These are phyloP conservation scores for Wickerhamomyces chambardii DNA, from an alignment of 805 yeast genomes.

Conservation along the genomic window DNA sequence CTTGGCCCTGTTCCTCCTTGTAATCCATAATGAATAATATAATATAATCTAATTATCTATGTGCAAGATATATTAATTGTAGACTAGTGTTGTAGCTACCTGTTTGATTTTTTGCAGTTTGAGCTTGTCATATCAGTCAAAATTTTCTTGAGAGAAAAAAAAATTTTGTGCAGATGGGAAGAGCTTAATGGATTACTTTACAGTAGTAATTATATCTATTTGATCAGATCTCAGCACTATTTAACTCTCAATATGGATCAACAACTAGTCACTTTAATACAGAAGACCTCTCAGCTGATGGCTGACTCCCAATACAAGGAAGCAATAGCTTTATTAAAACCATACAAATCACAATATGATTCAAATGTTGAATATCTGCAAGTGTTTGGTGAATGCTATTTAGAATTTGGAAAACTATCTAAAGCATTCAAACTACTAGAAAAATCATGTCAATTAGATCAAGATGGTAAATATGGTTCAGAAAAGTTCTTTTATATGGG, in stretches of 20 bases:
- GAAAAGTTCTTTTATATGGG: conserved; percentile 89
- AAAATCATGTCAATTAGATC: conserved; percentile 60
- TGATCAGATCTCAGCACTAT: not conserved
- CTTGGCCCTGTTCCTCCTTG: conserved; percentile 80
- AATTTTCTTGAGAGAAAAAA: too few relatives aligned
- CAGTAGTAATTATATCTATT: too few relatives aligned
- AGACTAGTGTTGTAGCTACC: too few relatives aligned
- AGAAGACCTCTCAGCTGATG: conserved; percentile 6
- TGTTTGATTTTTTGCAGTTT: too few relatives aligned
- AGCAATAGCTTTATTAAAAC: conserved; percentile 25
- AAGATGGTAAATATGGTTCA: conserved; percentile 52
- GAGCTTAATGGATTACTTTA: too few relatives aligned
- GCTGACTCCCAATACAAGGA: conserved; percentile 12
- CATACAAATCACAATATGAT: conserved; percentile 21
- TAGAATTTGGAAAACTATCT: conserved; percentile 77
- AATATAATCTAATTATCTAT: not conserved
- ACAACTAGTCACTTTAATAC: not conserved
- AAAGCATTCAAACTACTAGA: conserved; percentile 58
- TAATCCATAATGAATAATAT: conserved; percentile 45
- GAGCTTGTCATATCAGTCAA: too few relatives aligned
- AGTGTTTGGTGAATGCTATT: conserved; percentile 62
- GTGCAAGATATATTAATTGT: too few relatives aligned
- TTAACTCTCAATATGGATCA: not conserved
- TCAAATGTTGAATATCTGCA: conserved; percentile 40
- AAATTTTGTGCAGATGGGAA: too few relatives aligned